Conservation (phyloP, 2,329 filamentous ascomycete species). For the Pseudogymnoascus sp. region DNA sequence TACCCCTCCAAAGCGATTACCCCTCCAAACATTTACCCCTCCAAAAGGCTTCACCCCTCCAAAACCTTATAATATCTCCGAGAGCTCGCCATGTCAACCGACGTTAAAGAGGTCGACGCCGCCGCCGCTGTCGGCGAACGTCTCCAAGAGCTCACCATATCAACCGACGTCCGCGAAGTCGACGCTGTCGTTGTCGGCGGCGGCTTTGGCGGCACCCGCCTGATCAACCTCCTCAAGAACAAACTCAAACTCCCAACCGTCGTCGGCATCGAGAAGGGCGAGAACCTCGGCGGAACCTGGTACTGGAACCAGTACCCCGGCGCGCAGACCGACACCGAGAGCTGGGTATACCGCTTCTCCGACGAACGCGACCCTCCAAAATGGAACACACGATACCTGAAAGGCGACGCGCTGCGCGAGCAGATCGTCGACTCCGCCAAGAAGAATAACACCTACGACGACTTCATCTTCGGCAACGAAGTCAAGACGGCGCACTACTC, state of each 20-base stretch:
- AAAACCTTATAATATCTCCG: not conserved
- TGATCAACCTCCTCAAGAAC: conserved; percentile 12
- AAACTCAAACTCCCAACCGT: conserved; percentile 11
- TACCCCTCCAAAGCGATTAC: not conserved
- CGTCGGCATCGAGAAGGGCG: conserved; percentile 8
- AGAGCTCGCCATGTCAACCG: not conserved
- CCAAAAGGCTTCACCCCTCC: not conserved
- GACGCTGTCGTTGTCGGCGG: conserved; percentile 24
- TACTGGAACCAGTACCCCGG: conserved; percentile 20
- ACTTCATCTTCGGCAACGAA: conserved; percentile 12
- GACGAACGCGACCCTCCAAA: not conserved
- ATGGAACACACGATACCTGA: not conserved
- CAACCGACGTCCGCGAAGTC: not conserved
- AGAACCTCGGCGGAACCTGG: conserved; percentile 14
- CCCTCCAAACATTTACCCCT: not conserved
- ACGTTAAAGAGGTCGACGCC: conserved; percentile 13
- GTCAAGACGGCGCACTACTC: conserved; percentile 14
- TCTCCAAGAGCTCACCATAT: not conserved
- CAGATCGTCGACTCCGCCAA: not conserved
- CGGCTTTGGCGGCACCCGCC: conserved; percentile 18
- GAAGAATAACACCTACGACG: not conserved
- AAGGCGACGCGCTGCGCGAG: not conserved
- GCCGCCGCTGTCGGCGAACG: conserved; percentile 23
- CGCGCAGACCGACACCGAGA: conserved; percentile 18
- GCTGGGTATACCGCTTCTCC: conserved; percentile 14